Base-by-base conservation (phyloP, 2,329 filamentous ascomycete species). In the Neopestalotiopsis sp. region DNA sequence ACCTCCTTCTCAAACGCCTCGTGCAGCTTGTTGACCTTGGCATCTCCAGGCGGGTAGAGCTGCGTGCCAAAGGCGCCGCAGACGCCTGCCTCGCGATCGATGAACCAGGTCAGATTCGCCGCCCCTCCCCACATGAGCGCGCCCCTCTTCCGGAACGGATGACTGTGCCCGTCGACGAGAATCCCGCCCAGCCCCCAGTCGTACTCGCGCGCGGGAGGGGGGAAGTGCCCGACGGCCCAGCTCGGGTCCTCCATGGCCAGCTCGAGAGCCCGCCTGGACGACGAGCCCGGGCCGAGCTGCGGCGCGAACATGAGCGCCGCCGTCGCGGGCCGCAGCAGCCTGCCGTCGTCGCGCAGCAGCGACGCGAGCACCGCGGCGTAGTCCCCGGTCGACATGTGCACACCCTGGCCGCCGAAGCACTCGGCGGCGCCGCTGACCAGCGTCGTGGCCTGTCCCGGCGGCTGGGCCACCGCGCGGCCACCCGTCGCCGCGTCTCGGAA, bases 271-370 rank as follows among this genome's bases (percentile, higher is more conserved):
- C 12, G 38, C 70, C 59, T 73, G 61, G 34, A 73, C 71, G 12
- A 70, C 56, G 53, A 72, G 2, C 70, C 76, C 56, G 53, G 72
- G 2, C 70, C 76, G 0, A 89, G 80, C 57, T 86, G 86, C 0
- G 85, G 79, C 64, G 76, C 72, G 70, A 88, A 88, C 76, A 89
- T 80, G 61, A 79, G 71, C 1, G 82, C 77, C 0, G 83, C 79
- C 0, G 81, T 85, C 3, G 74, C 74, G 0, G 78, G 76, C 28
- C 76, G 79, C 9, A 89, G 79, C 0, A 89, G 71, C 61, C 79
- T 83, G 3, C 81, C 83, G 66, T 88, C 86, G 59, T 88, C 82
- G 1, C 76, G 74, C 0, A 88, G 78, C 1, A 89, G 73, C 2
- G 84, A 85, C 2, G 76, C 77, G 2, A 86, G 72, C 6, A 88